These are phyloP conservation scores for Trametes elegans DNA, from an alignment of 768 basidiomycete genomes.

Conservation along the genomic window DNA sequence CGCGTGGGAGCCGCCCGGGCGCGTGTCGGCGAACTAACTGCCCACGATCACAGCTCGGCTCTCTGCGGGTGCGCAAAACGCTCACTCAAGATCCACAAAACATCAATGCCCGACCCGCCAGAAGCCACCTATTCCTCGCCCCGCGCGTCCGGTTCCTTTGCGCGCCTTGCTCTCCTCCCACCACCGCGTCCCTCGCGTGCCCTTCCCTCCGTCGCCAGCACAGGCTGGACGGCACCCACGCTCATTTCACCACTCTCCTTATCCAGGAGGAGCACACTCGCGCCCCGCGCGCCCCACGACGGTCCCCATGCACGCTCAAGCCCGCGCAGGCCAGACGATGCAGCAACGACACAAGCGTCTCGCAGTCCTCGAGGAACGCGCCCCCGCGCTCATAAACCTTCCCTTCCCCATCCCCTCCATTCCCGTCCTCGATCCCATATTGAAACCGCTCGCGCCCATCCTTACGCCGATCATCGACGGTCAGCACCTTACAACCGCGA, in stretches of 20 bases:
- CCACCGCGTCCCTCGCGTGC: slow-evolving; percentile 5
- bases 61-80: no score
- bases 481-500: neutral
- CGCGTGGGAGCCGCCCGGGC: slow-evolving; percentile 5
- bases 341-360: slow-evolving; percentile 13
- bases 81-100: no score
- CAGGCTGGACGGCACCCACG: slow-evolving; percentile 12
- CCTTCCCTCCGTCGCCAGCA: slow-evolving; percentile 5
- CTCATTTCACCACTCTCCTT: slow-evolving; percentile 17
- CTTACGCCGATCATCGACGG: slow-evolving; percentile 29
- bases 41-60: neutral
- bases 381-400: slow-evolving; percentile 38
- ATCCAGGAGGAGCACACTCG: neutral
- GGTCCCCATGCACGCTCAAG: slow-evolving; percentile 5
- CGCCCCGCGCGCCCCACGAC: neutral
- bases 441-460: slow-evolving; percentile 32
- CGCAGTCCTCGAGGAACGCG: slow-evolving; percentile 33
- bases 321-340: slow-evolving; percentile 3
- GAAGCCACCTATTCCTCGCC: neutral
- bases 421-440: slow-evolving; percentile 39
- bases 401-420: slow-evolving; percentile 40
- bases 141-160: neutral
- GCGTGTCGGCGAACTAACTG: neutral
- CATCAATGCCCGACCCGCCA: no score
- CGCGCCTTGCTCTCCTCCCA: slow-evolving; percentile 16